Percentiles rank a stretch among this genome's conserved stretches.
Evolutionary conservation across 371 early-diverging fungal species (phyloP).

Genomic region (Haplosporangium sp.): DNA sequence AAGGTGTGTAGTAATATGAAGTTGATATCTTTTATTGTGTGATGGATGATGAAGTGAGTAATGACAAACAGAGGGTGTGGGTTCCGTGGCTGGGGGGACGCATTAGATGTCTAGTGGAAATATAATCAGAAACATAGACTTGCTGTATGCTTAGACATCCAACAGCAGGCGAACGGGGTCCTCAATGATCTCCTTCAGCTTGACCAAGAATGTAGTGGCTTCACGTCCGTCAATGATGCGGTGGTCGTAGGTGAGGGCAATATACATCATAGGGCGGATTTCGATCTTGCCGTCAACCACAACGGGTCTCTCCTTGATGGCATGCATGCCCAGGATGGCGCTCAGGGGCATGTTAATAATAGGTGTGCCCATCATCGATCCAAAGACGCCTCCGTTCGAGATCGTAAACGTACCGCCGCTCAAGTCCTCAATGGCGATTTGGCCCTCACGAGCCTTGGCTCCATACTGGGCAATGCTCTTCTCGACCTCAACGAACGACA

Average conservation of each 20-base stretch:
- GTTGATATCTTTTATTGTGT: no score
- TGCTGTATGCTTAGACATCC: constrained; percentile 66
- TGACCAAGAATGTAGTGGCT: constrained; percentile 97
- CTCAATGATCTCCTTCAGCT: constrained; percentile 95
- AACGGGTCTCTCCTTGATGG: constrained; percentile 95
- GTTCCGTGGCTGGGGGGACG: no score
- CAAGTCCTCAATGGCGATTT: constrained; percentile 96
- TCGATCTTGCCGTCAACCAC: constrained; percentile 95
- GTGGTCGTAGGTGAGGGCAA: constrained; percentile 98
- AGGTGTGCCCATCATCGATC: constrained; percentile 96
- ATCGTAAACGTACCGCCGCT: constrained; percentile 99
- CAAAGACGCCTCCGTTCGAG: constrained; percentile 98
- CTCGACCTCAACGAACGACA: constrained; percentile 91
- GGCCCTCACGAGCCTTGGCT: constrained; percentile 94
- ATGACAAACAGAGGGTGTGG: no score
- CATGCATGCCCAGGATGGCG: constrained; percentile 98
- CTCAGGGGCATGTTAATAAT: constrained; percentile 98
- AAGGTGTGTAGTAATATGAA: no score
- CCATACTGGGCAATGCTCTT: constrained; percentile 90
- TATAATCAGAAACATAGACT: constrained; percentile 1
- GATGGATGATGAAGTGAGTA: no score
- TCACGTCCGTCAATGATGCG: constrained; percentile 98
- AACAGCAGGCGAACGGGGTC: constrained; percentile 94
- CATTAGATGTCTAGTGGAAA: no score
- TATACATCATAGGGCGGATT: constrained; percentile 98